Base-by-base conservation (phyloP, 2,329 filamentous ascomycete genomes). In the Diaporthe batatas region DNA sequence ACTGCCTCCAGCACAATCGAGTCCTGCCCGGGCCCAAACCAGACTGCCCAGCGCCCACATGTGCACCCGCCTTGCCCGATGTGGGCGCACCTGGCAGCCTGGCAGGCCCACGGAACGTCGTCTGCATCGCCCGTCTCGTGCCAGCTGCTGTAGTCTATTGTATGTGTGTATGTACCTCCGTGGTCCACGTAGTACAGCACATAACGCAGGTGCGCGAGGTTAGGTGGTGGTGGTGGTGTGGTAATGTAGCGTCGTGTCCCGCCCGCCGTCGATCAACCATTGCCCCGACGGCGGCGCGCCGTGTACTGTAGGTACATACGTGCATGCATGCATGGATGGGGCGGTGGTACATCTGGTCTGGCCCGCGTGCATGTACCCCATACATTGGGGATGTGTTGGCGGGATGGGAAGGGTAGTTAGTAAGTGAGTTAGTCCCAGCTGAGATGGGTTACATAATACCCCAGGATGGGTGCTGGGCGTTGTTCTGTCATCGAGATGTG, bases 201-300 rank as follows among this genome's bases (percentile, higher is more conserved):
- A 16, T 51, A 25, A 23, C n/a, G n/a, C 47, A 51, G 4, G 18
- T 16, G 18, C 18, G 14, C 18, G 21, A 29, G 23, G 39, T 42
- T 36, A 8, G 0, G 5, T 42, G 16, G 39, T 18, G 36, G 42
- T 18, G 34, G 42, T n/a, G 58, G 39, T 64, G 57, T 18, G 42
- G 25, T 29, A 21, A 64, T 47, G 59, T 49, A 34, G 59, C 58
- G 58, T 62, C 21, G 39, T 65, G 59, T 65, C 59, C 59, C 59
- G 59, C 59, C 59, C 42, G 59, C 42, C 39, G 59, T 34, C 59
- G 59, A 49, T 65, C 59, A 65, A 6, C 59, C 39, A 42, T 42
- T 64, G 32, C 23, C 16, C 59, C 59, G 12, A 11, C 36, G 29
- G 16, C 29, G 42, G 21, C 58, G 21, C 58, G 47, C 25, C 25